Conservation (phyloP, 257 asterid species). For the Solanum pinnatisectum region DNA sequence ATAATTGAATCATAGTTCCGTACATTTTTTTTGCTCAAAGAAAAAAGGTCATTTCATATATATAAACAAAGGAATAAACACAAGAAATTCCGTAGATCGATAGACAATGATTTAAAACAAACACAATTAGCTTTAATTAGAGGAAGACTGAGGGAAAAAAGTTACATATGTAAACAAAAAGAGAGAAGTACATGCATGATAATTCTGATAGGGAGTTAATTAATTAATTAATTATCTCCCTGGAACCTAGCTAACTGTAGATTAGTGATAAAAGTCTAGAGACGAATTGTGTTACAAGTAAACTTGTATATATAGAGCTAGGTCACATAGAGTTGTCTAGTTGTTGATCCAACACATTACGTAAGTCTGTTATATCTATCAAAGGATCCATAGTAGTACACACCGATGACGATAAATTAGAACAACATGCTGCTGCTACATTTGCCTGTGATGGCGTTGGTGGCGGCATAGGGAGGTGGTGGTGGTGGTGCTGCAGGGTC, state of each 20-base stretch:
- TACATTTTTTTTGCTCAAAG: too few species aligned
- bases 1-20: too few species aligned
- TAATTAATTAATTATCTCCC: background rate
- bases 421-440: background rate
- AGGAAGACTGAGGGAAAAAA: background rate
- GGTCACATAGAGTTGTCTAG: background rate
- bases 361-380: background rate
- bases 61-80: background rate
- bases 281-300: background rate
- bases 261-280: background rate
- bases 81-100: background rate
- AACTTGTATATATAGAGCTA: background rate
- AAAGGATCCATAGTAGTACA: background rate
- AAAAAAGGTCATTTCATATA: too few species aligned
- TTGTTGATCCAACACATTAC: background rate
- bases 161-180: background rate
- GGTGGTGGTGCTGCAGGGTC: conserved; percentile 17
- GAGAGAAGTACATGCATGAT: background rate
- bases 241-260: background rate
- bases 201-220: background rate
- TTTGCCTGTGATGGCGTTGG: background rate
- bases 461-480: background rate
- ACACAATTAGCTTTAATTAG: background rate
- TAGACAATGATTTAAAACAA: background rate
- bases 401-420: background rate